phyloP scores from a whole-genome alignment of 2,329 filamentous ascomycete genomes.

The Neonectria magnoliae region DNA sequence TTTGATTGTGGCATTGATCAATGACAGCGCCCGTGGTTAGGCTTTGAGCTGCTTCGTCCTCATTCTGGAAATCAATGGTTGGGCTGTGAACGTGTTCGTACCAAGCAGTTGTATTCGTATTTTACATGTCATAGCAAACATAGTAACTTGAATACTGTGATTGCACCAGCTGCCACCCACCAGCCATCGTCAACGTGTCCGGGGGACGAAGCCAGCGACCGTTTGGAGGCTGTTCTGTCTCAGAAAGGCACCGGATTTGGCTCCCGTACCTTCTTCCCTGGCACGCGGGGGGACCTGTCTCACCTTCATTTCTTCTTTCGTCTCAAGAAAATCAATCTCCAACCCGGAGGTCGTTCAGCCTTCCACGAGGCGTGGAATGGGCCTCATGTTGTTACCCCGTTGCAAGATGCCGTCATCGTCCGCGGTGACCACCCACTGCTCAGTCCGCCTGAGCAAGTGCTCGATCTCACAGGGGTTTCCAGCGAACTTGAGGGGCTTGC shows the following conservation, averaged over 20 bases:
- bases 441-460: conserved; percentile 19
- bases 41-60: not conserved
- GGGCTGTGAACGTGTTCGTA: not conserved
- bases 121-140: not conserved
- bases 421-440: conserved; percentile 24
- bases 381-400: conserved; percentile 13
- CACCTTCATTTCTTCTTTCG: conserved; percentile 25
- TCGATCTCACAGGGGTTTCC: conserved; percentile 31
- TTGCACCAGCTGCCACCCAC: not conserved
- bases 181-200: conserved; percentile 6
- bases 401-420: conserved; percentile 28
- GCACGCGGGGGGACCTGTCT: conserved; percentile 21
- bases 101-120: not conserved
- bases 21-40: not conserved
- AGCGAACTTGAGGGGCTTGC: conserved; percentile 41
- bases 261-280: conserved; percentile 27
- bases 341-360: not conserved
- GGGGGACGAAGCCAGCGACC: conserved; percentile 8
- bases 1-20: not conserved
- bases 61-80: not conserved
- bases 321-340: not conserved
- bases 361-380: conserved; percentile 17
- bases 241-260: conserved; percentile 35
- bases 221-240: conserved; percentile 37
- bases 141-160: not conserved